phyloP scores from a whole-genome alignment of 2,329 filamentous ascomycete genomes.

The Paraphoma chrysanthemicola region DNA sequence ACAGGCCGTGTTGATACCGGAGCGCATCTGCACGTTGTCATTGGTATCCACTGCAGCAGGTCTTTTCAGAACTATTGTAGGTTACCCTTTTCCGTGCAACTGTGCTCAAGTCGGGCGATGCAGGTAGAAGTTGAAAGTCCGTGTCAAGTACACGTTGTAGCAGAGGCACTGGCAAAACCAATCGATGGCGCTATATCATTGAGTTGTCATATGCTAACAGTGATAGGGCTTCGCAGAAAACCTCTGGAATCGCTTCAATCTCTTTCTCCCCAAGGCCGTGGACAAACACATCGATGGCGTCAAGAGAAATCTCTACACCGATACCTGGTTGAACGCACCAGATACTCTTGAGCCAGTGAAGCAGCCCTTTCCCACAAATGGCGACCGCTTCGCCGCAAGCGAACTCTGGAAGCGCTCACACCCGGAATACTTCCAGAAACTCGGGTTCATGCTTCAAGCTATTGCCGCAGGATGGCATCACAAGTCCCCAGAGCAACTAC shows the following conservation, averaged over 20 bases:
- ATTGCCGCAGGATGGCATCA: slow-evolving; percentile 81
- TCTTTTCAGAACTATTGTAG: slow-evolving; percentile 54
- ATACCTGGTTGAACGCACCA: slow-evolving; percentile 66
- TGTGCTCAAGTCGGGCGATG: neutral
- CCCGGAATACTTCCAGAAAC: slow-evolving; percentile 65
- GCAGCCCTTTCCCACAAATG: slow-evolving; percentile 73
- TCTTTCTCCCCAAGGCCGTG: slow-evolving; percentile 72
- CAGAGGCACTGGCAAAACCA: neutral
- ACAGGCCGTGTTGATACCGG: slow-evolving; percentile 53
- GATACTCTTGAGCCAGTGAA: slow-evolving; percentile 59
- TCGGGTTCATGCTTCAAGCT: slow-evolving; percentile 78
- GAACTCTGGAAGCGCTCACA: slow-evolving; percentile 76
- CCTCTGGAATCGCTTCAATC: slow-evolving; percentile 63
- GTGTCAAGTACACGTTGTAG: slow-evolving; percentile 64
- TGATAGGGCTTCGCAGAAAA: slow-evolving; percentile 64
- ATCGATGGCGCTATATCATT: slow-evolving; percentile 3
- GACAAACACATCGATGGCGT: slow-evolving; percentile 71
- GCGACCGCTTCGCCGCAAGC: slow-evolving; percentile 80
- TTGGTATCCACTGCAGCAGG: slow-evolving; percentile 58
- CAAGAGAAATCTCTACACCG: slow-evolving; percentile 70
- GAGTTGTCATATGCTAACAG: slow-evolving; percentile 54
- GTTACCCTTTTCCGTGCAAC: slow-evolving; percentile 2
- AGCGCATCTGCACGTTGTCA: slow-evolving; percentile 57
- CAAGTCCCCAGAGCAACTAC: slow-evolving; percentile 73
- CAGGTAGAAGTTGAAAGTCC: neutral